Evolutionary conservation across 495 filamentous ascomycete genomes (phyloP).

Genomic region (Chaetomium tenue): DNA sequence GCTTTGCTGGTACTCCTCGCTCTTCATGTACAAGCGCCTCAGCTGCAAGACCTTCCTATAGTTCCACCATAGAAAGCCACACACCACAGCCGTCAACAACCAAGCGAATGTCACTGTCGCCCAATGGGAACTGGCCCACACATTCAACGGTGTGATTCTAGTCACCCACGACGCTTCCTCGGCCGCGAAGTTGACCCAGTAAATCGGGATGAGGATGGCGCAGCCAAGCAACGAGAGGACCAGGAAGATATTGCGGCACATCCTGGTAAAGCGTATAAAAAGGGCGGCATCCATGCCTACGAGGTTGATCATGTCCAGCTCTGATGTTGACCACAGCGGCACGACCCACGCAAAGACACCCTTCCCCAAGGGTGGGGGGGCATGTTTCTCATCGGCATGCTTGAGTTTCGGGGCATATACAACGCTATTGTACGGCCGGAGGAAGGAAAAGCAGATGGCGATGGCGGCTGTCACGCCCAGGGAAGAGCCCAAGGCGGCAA

Average conservation of each 20-base stretch:
- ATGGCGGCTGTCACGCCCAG: conserved; percentile 68
- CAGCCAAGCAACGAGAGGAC: conserved; percentile 71
- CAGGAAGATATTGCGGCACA: conserved; percentile 90
- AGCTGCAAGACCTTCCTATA: conserved; percentile 70
- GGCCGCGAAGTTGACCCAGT: conserved; percentile 55
- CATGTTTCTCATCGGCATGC: conserved; percentile 86
- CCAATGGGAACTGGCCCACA: conserved; percentile 65
- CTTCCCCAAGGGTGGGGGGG: conserved; percentile 85
- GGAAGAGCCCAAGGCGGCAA: conserved; percentile 80
- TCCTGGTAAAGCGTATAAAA: conserved; percentile 82
- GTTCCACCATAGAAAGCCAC: conserved; percentile 84
- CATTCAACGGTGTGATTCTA: conserved; percentile 55
- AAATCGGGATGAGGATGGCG: conserved; percentile 78
- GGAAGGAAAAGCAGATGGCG: conserved; percentile 75
- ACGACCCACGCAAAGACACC: conserved; percentile 81
- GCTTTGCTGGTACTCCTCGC: conserved; percentile 83
- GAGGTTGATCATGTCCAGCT: conserved; percentile 69
- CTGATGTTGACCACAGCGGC: conserved; percentile 72
- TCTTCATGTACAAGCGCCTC: conserved; percentile 77
- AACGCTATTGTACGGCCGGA: conserved; percentile 83
- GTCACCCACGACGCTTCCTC: conserved; percentile 54
- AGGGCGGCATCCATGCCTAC: conserved; percentile 87
- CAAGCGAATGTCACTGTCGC: conserved; percentile 79
- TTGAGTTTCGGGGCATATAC: conserved; percentile 95
- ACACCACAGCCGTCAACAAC: conserved; percentile 71